Percentiles rank a stretch among this genome's conserved stretches.
These are phyloP conservation scores for Hyphopichia buzzinii DNA, from an alignment of 1,139 yeast genomes.

Conservation along the genomic window DNA sequence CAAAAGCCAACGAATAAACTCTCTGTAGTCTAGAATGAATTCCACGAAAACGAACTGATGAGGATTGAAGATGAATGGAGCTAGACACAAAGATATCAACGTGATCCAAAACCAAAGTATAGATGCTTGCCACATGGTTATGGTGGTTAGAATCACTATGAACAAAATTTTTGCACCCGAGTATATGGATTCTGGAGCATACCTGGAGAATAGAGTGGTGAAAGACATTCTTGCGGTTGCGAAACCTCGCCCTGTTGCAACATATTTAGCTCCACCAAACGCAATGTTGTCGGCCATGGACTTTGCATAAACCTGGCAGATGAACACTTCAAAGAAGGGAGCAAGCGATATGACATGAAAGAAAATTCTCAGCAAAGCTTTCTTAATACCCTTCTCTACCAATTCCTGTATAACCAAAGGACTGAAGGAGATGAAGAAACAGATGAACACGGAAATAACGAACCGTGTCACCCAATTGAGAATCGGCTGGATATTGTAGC, in stretches of 20 bases:
- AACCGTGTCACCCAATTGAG: slow-evolving; percentile 79
- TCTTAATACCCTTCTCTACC: slow-evolving; percentile 70
- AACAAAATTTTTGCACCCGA: slow-evolving; percentile 60
- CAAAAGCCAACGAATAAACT: slow-evolving; percentile 64
- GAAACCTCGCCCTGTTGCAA: slow-evolving; percentile 84
- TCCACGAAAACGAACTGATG: slow-evolving; percentile 74
- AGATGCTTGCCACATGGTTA: slow-evolving; percentile 74
- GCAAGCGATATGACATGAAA: slow-evolving; percentile 72
- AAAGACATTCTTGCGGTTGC: slow-evolving; percentile 71
- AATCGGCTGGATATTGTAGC: slow-evolving; percentile 72
- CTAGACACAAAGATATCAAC: slow-evolving; percentile 64
- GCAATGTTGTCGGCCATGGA: slow-evolving; percentile 66
- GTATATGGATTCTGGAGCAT: slow-evolving; percentile 63
- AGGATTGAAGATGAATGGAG: slow-evolving; percentile 84
- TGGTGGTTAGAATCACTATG: slow-evolving; percentile 59
- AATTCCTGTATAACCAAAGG: slow-evolving; percentile 80
- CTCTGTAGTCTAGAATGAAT: slow-evolving; percentile 71
- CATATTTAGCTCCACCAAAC: slow-evolving; percentile 81
- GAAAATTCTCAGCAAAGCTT: slow-evolving; percentile 56
- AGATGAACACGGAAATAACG: slow-evolving; percentile 77
- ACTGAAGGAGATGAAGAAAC: slow-evolving; percentile 78
- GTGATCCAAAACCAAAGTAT: slow-evolving; percentile 85
- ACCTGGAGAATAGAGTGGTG: slow-evolving; percentile 57
- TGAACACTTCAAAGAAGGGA: slow-evolving; percentile 85
- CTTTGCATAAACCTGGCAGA: slow-evolving; percentile 78